phyloP scores from a whole-genome alignment of 1,284 basidiomycete genomes.

The Amylostereum areolatum region DNA sequence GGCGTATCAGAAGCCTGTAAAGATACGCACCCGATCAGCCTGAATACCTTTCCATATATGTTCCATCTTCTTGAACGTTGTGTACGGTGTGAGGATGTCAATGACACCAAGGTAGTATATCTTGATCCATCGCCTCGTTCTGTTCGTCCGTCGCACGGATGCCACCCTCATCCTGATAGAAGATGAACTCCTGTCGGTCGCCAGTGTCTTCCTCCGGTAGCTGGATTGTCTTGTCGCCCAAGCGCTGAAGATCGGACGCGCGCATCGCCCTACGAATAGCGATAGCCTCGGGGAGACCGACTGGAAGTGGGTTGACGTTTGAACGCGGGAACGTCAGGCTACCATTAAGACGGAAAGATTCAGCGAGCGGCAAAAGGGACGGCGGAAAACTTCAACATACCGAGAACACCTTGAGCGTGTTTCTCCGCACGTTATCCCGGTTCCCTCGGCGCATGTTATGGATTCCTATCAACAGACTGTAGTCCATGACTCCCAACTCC shows the following conservation, averaged over 20 bases:
- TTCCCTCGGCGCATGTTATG: slow-evolving; percentile 92
- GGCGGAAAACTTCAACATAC: slow-evolving; percentile 38
- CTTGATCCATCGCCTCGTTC: slow-evolving; percentile 67
- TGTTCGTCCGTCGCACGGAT: slow-evolving; percentile 83
- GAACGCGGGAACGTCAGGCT: slow-evolving; percentile 61
- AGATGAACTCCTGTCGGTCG: slow-evolving; percentile 83
- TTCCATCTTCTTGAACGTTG: slow-evolving; percentile 75
- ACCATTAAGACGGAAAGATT: slow-evolving; percentile 3
- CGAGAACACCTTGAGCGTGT: slow-evolving; percentile 89
- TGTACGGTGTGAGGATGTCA: slow-evolving; percentile 92
- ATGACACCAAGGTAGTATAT: slow-evolving; percentile 96
- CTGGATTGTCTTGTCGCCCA: slow-evolving; percentile 54
- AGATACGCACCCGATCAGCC: slow-evolving; percentile 71
- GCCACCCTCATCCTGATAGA: slow-evolving; percentile 97
- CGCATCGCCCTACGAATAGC: slow-evolving; percentile 85
- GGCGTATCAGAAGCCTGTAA: slow-evolving; percentile 3
- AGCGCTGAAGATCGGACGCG: slow-evolving; percentile 73
- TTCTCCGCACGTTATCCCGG: slow-evolving; percentile 83
- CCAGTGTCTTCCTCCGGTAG: slow-evolving; percentile 67
- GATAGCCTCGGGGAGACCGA: slow-evolving; percentile 67
- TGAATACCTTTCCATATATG: slow-evolving; percentile 90
- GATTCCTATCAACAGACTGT: slow-evolving; percentile 90
- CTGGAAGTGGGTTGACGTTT: slow-evolving; percentile 52
- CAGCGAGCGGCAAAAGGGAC: neutral
- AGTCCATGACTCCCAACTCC: slow-evolving; percentile 90